Evolutionary conservation across 345 rosid species (phyloP), one percentile per base, ranked within the genome.

Genomic region (Bretschneidera sinensis): DNA sequence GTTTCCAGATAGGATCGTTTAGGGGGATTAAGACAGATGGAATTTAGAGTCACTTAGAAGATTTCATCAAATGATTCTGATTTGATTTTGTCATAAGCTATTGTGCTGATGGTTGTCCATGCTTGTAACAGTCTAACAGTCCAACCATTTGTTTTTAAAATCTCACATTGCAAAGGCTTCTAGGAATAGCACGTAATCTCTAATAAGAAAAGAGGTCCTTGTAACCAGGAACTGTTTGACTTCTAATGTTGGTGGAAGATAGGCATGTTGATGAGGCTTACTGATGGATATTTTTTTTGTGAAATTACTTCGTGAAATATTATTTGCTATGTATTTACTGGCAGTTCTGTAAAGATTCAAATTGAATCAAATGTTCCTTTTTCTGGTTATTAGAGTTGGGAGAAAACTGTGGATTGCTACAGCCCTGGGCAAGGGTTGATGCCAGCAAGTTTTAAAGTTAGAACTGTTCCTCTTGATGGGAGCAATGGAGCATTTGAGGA

Each of bases 361-460:
- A 39, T 39, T 5, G 45, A 39, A 39, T 39, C 15, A 39, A 39
- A 14, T 39, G 72, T 22, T 67, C 66, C 61, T 59, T 21, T 52
- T 47, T n/a, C n/a, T 77, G 71, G 59, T 56, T 74, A 48, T 24
- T 54, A 92, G 98, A 92, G 98, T 74, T 92, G 98, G 98, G 97
- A 92, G 87, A 92, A 89, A 78, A 92, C 98, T 35, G 98, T 92
- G 54, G 97, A 92, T 83, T 92, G 97, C 73, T 74, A 92, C 66
- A 92, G 92, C 75, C 98, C 98, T 28, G 98, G 97, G 56, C 97
- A 85, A 60, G 98, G 97, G 66, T 54, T 92, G 74, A 92, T 92
- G 98, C 98, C 97, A 15, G 96, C 98, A 64, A 92, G 97, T 74
- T 92, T 92, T 69, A 92, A 89, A 81, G 97, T 92, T 71, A 77